Evolutionary conservation across 768 basidiomycete species (phyloP), one percentile per base, ranked within the genome.

Genomic region (Pholiota conissans): DNA sequence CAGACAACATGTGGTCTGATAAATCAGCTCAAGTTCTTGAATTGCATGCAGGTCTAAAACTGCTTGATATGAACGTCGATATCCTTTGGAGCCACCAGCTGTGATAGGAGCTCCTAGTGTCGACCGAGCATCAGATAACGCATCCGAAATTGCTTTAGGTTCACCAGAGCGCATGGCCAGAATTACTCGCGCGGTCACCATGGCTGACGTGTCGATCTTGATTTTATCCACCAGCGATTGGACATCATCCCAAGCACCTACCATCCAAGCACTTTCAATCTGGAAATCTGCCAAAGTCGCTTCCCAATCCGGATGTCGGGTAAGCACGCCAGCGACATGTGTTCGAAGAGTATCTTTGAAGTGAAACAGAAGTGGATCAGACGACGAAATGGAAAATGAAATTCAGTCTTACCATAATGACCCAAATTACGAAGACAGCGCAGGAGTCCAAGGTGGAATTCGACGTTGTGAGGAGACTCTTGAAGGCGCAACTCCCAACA

Each of bases 401-500:
- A 7, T 45, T 22, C n/a, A 22, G 18, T 49, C 87, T 60, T 63
- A 95, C 97, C 97, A 71, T 98, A 98, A 70, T 99, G 97, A 8
- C 97, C 97, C 9, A 99, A 79, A 68, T 98, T 97, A 20, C 93
- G 81, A 55, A 98, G 79, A 68, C 96, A 98, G 48, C 93, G 84
- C 60, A 98, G 72, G 9, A 99, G 80, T 13, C 97, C 97, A 14
- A 95, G 72, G 69, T 99, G 96, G 59, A 87, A 90, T 22, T 90
- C 84, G 4, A 96, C 79, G 63, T 96, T 94, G 65, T 96, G 87
- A 0, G 96, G 95, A 20, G 86, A 85, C 57, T 92, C 87, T 67
- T 98, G 96, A 14, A 99, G 79, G 48, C 89, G 83, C 11, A 98
- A 87, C 72, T 99, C 97, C 97, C 97, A 99, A 66, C 97, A 99